Evolutionary conservation across 2,329 filamentous ascomycete species (phyloP).

Genomic region (Nemania abortiva): DNA sequence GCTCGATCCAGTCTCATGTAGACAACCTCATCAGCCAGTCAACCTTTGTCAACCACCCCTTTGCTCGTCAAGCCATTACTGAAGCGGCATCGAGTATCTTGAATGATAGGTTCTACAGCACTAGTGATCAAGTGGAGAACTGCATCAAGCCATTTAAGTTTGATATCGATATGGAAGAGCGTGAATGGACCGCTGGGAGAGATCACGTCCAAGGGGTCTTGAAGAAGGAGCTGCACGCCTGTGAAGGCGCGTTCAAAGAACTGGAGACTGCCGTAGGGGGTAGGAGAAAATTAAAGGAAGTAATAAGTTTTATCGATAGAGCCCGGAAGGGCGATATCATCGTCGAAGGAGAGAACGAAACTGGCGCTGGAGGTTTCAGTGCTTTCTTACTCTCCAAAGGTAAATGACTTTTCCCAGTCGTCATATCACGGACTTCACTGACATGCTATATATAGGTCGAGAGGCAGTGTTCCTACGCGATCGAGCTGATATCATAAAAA

Average conservation of each 20-base stretch:
- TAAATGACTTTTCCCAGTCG: constrained; percentile 55
- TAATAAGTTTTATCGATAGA: constrained; percentile 90
- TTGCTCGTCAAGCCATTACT: constrained; percentile 90
- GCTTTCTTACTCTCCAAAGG: constrained; percentile 85
- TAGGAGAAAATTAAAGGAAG: constrained; percentile 86
- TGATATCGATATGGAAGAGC: constrained; percentile 92
- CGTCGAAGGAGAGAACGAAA: constrained; percentile 84
- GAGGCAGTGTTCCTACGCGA: constrained; percentile 96
- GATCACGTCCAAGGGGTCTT: constrained; percentile 84
- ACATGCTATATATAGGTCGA: constrained; percentile 72
- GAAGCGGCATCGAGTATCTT: constrained; percentile 91
- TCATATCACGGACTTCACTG: constrained; percentile 13
- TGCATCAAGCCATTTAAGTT: constrained; percentile 99
- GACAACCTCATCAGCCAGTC: constrained; percentile 82
- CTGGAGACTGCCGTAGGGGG: constrained; percentile 85
- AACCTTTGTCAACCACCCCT: constrained; percentile 90
- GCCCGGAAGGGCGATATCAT: constrained; percentile 86
- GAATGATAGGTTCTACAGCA: constrained; percentile 95
- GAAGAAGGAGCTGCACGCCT: constrained; percentile 88
- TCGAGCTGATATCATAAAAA: constrained; percentile 87
- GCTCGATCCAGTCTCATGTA: constrained; percentile 86
- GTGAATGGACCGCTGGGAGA: constrained; percentile 87
- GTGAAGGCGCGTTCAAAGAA: constrained; percentile 79
- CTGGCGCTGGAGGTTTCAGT: constrained; percentile 93
- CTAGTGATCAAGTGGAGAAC: constrained; percentile 97